A percentile compares a stretch with the other conserved stretches of the same genome.
These are phyloP conservation scores for Hermanozyma aechmeae DNA, from an alignment of 805 yeast genomes.

Conservation along the genomic window DNA sequence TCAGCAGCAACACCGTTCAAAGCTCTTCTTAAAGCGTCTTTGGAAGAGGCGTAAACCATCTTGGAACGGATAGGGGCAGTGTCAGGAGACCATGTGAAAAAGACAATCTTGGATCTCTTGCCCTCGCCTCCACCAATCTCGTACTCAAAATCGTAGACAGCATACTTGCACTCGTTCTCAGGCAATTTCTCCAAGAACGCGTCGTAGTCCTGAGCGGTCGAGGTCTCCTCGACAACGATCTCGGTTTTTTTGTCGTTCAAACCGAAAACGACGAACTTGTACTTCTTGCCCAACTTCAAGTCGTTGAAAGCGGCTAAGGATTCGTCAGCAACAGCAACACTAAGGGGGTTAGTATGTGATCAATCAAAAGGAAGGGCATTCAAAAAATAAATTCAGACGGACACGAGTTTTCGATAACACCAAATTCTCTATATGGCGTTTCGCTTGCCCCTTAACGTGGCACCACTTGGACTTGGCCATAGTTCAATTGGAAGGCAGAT, in stretches of 20 bases:
- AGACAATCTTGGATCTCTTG: slow-evolving; percentile 70
- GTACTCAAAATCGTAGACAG: slow-evolving; percentile 94
- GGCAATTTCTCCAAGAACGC: slow-evolving; percentile 81
- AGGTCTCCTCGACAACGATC: slow-evolving; percentile 82
- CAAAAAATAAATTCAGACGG: too few species aligned
- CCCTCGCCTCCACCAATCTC: slow-evolving; percentile 88
- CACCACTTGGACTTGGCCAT: neutral
- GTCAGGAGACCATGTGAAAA: slow-evolving; percentile 93
- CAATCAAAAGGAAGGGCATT: neutral
- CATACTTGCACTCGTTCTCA: slow-evolving; percentile 93
- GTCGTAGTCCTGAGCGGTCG: slow-evolving; percentile 70
- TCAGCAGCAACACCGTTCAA: slow-evolving; percentile 91
- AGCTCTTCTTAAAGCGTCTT: slow-evolving; percentile 96
- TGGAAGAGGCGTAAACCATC: slow-evolving; percentile 98
- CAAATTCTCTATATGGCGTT: neutral
- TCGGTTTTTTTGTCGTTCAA: slow-evolving; percentile 82
- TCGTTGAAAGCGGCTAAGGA: slow-evolving; percentile 92
- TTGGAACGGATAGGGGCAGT: slow-evolving; percentile 90
- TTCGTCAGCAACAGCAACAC: slow-evolving; percentile 57
- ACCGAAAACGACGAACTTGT: slow-evolving; percentile 72
- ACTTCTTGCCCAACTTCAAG: slow-evolving; percentile 86
- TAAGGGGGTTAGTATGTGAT: slow-evolving; percentile 15
- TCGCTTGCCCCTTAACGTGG: neutral
- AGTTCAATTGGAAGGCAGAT: neutral
- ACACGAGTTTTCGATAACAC: too few species aligned